Evolutionary conservation across 202 grass and related monocot genomes (phyloP).

Genomic region (Carex arenaria): DNA sequence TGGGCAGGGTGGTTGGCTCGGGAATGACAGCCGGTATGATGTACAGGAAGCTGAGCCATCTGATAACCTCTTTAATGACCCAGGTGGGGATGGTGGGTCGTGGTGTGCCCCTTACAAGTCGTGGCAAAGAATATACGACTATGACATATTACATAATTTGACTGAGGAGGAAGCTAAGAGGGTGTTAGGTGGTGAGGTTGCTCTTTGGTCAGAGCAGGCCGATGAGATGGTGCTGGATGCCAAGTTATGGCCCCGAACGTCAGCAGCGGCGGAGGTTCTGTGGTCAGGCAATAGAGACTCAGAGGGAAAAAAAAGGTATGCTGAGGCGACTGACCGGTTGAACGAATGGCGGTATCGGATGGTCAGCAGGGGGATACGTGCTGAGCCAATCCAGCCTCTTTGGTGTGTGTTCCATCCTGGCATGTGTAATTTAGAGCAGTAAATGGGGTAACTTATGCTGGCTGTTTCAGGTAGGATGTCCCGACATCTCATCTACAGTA

Average conservation of each 20-base stretch:
- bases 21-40: constrained; percentile 95
- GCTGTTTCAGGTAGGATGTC: not conserved
- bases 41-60: constrained; percentile 69
- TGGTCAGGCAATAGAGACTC: constrained; percentile 84
- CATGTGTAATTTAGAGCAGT: constrained; percentile 76
- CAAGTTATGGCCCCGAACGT: constrained; percentile 69
- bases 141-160: constrained; percentile 87
- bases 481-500: not conserved
- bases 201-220: constrained; percentile 90
- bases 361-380: constrained; percentile 69
- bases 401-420: constrained; percentile 66
- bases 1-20: constrained; percentile 79
- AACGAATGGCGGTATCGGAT: constrained; percentile 73
- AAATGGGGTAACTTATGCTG: constrained; percentile 15
- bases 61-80: constrained; percentile 64
- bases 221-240: constrained; percentile 64
- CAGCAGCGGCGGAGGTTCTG: constrained; percentile 69
- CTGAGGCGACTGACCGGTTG: constrained; percentile 67
- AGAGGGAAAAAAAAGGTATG: constrained; percentile 66
- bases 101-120: constrained; percentile 94
- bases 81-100: constrained; percentile 69
- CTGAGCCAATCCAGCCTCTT: constrained; percentile 80
- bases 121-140: constrained; percentile 94
- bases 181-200: constrained; percentile 87
- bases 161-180: constrained; percentile 52